Base-by-base conservation (phyloP, 768 basidiomycete genomes). In the Ramaria sp. region DNA sequence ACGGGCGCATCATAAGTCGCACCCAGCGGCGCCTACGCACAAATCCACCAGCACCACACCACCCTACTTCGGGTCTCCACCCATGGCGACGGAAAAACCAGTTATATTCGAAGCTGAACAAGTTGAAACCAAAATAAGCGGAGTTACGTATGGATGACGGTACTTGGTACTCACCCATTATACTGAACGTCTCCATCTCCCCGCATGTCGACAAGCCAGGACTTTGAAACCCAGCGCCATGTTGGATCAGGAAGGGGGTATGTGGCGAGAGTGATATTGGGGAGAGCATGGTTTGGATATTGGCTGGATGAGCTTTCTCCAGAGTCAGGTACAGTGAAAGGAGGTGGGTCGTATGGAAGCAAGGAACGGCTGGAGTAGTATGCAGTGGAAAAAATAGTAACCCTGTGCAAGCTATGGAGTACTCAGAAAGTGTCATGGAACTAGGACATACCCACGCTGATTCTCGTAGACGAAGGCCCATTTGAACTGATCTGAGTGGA, bases 201-300 rank as follows among this genome's bases (percentile, higher is more conserved):
- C 39, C 83, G 84, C 88, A 91, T 90, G 69, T 91, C 88, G 56
- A 90, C 79, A 85, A 90, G 85, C 88, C 88, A 91, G 6, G 76
- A 67, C 41, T 77, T 77, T 39, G 85, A 87, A 1, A 88, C 79
- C 88, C 88, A 91, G 50, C 69, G 75, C 88, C 88, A 91, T 20
- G 74, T 77, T 22, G 85, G 87, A 59, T 89, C 85, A 1, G 88
- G 88, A 24, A 90, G 74, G 8, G 84, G 83, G 61, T 83, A 91
- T 53, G 76, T 74, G 3, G 68, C 64, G 4, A 87, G 73, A 7
- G 80, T 72, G 48, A 85, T 71, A 3, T 76, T 75, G 0, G 80
- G 75, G 58, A 81, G 78, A 44, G 72, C 66, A 25, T 30, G 43
- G 44, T 24, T 38, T 9, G 70, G 68, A 22, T 72, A 73, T 51